Conservation (phyloP, 1,284 basidiomycete species). For the Irpex sp. region DNA sequence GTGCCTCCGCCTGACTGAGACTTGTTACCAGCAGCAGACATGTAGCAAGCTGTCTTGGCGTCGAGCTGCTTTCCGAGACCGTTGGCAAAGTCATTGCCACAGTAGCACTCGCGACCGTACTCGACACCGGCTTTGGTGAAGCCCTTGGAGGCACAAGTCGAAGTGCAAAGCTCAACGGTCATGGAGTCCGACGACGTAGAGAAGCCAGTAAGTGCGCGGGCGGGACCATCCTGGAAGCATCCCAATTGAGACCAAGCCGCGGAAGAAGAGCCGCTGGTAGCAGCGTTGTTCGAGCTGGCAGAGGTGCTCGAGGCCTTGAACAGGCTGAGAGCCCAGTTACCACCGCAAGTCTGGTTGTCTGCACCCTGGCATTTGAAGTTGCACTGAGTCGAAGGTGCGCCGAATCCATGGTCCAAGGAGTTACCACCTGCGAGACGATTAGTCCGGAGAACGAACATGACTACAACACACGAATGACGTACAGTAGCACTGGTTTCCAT, state of each 20-base stretch:
- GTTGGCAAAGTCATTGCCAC: conserved; percentile 20
- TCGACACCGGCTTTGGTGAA: conserved; percentile 23
- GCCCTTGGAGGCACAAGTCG: conserved; percentile 19
- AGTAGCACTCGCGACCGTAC: conserved; percentile 26
- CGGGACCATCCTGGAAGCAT: conserved; percentile 14
- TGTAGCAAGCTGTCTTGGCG: conserved; percentile 18
- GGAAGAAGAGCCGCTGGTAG: conserved; percentile 12
- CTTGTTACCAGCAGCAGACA: conserved; percentile 20
- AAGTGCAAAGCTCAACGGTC: conserved; percentile 19
- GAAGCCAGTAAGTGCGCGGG: conserved; percentile 21
- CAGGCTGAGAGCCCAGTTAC: conserved; percentile 19
- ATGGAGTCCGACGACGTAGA: conserved; percentile 19
- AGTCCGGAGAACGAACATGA: background rate
- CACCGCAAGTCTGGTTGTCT: conserved; percentile 16
- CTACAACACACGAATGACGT: background rate
- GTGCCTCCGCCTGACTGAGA: conserved; percentile 18
- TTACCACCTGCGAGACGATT: conserved; percentile 19
- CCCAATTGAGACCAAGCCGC: conserved; percentile 16
- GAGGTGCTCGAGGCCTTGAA: conserved; percentile 11
- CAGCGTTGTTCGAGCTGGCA: conserved; percentile 2
- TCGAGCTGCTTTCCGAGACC: conserved; percentile 16
- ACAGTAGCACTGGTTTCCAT: conserved; percentile 25
- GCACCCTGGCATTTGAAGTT: conserved; percentile 22
- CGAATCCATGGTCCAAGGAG: conserved; percentile 18
- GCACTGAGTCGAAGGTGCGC: conserved; percentile 16